Evolutionary conservation across 345 rosid genomes (phyloP).

Genomic region (Fremontodendron californicum): DNA sequence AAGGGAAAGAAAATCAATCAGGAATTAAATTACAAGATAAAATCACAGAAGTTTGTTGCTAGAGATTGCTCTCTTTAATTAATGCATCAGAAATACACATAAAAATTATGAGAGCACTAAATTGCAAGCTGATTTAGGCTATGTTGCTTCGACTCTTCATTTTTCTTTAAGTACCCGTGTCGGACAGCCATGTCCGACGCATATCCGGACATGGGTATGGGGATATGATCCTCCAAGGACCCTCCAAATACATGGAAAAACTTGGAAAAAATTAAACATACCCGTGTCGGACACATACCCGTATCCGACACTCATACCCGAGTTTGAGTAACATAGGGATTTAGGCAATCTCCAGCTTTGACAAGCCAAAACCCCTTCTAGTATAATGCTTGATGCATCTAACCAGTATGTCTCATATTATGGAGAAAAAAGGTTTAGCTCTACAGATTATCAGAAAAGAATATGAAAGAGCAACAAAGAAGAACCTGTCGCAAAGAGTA

Average conservation of each 20-base stretch:
- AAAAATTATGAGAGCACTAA: neutral
- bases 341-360: neutral
- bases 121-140: neutral
- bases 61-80: neutral
- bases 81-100: neutral
- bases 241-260: too few relatives aligned
- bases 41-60: neutral
- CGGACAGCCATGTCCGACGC: too few relatives aligned
- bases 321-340: too few relatives aligned
- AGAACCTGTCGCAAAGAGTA: neutral
- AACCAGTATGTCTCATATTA: neutral
- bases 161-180: too few relatives aligned
- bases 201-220: too few relatives aligned
- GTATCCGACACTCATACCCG: too few relatives aligned
- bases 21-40: neutral
- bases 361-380: neutral
- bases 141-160: neutral
- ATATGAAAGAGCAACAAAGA: conserved; percentile 8
- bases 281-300: too few relatives aligned
- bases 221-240: too few relatives aligned
- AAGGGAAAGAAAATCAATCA: conserved; percentile 26
- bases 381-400: neutral
- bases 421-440: neutral
- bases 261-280: too few relatives aligned
- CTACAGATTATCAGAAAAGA: neutral